Evolutionary conservation across 306 rosid genomes (phyloP).

Genomic region (Inga oerstediana): DNA sequence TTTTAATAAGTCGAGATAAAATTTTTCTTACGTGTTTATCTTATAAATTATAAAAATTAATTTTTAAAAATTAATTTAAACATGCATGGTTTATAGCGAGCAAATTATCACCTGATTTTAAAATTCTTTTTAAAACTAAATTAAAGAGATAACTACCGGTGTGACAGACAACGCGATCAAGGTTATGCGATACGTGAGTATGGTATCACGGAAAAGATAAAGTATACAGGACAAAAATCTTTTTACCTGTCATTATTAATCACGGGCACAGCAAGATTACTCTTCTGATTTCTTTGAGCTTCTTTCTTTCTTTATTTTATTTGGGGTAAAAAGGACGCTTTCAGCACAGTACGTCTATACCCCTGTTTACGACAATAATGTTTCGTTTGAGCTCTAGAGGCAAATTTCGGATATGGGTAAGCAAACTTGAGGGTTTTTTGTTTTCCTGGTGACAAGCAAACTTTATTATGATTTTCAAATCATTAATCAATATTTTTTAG

Average conservation of each 20-base stretch:
- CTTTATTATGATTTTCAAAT: not conserved
- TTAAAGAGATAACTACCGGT: no score
- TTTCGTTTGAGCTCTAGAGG: no score
- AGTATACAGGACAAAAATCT: not conserved
- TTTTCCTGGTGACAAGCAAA: not conserved
- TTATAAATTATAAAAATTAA: no score
- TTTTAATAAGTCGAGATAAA: no score
- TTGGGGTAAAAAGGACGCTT: not conserved
- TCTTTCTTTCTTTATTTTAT: not conserved
- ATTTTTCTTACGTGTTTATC: rapidly evolving
- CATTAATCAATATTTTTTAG: not conserved
- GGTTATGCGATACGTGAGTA: not conserved
- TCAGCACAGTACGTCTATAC: rapidly evolving
- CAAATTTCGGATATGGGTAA: not conserved
- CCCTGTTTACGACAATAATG: not conserved
- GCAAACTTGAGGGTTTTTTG: not conserved
- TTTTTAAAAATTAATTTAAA: no score
- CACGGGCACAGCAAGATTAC: not conserved
- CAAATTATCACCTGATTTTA: no score
- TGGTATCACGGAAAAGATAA: not conserved
- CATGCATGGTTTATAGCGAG: no score
- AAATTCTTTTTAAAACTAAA: no score
- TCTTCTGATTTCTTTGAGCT: not conserved
- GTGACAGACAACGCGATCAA: not conserved
- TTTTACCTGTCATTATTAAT: not conserved